Conservation (phyloP, 768 basidiomycete species). For the Collybia sordida region DNA sequence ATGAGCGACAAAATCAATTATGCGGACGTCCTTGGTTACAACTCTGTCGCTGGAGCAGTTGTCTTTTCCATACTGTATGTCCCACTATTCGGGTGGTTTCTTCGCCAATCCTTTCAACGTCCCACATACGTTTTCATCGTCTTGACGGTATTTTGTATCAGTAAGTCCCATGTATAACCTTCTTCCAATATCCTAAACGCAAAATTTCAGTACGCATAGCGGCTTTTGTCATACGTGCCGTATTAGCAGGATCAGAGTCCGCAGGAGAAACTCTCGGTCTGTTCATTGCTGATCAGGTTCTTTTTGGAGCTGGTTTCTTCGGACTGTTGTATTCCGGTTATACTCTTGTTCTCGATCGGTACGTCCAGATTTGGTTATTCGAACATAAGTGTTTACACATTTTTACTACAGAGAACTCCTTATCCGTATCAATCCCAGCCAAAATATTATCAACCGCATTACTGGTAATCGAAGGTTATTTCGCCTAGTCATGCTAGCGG, state of each 20-base stretch:
- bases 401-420: constrained; percentile 16
- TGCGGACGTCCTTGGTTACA: constrained; percentile 29
- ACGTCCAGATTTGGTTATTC: not conserved
- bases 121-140: constrained; percentile 34
- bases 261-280: constrained; percentile 23
- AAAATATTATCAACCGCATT: constrained; percentile 17
- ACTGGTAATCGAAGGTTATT: constrained; percentile 30
- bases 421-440: constrained; percentile 8
- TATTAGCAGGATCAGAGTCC: constrained; percentile 17
- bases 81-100: constrained; percentile 29
- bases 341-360: constrained; percentile 32
- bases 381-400: not conserved
- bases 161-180: constrained; percentile 22
- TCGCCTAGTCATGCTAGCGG: constrained; percentile 23
- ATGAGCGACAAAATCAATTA: constrained; percentile 23
- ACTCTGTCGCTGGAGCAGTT: constrained; percentile 32
- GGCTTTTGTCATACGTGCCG: constrained; percentile 27
- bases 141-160: constrained; percentile 36
- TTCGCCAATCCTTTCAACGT: constrained; percentile 25
- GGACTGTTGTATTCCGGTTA: constrained; percentile 31
- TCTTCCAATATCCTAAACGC: not conserved
- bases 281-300: constrained; percentile 23
- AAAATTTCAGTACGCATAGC: constrained; percentile 21
- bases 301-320: constrained; percentile 32
- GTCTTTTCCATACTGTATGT: constrained; percentile 35